Conservation (phyloP, 2,329 filamentous ascomycete genomes). For the Stachybotrys echinatus region DNA sequence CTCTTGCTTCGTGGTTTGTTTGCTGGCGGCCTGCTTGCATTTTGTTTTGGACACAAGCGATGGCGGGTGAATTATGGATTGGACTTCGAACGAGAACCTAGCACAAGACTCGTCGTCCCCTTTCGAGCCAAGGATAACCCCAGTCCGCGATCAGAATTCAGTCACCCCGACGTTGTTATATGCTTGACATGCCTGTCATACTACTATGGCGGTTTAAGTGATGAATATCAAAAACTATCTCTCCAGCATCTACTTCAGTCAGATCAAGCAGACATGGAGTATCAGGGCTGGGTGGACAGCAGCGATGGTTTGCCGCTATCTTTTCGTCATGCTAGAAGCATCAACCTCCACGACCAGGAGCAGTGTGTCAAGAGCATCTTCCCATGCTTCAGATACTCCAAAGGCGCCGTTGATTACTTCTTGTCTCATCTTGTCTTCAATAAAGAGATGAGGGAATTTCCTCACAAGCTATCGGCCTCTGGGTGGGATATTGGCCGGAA, state of each 20-base stretch:
- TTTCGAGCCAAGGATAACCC: slow-evolving; percentile 54
- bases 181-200: slow-evolving; percentile 46
- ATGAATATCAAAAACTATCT: slow-evolving; percentile 39
- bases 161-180: slow-evolving; percentile 52
- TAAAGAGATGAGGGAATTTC: slow-evolving; percentile 56
- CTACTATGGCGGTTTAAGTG: slow-evolving; percentile 47
- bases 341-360: slow-evolving; percentile 51
- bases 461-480: slow-evolving; percentile 53
- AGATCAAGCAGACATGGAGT: slow-evolving; percentile 47
- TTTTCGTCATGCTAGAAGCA: slow-evolving; percentile 34
- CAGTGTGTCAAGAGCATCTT: slow-evolving; percentile 46
- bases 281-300: slow-evolving; percentile 36
- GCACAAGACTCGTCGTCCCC: slow-evolving; percentile 46
- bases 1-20: slow-evolving; percentile 49
- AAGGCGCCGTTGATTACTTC: slow-evolving; percentile 55
- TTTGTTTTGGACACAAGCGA: slow-evolving; percentile 47
- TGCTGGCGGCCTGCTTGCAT: slow-evolving; percentile 44
- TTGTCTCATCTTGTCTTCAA: slow-evolving; percentile 52
- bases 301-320: slow-evolving; percentile 19
- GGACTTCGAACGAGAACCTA: slow-evolving; percentile 31
- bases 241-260: slow-evolving; percentile 42
- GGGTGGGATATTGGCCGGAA: slow-evolving; percentile 56
- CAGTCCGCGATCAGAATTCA: slow-evolving; percentile 48
- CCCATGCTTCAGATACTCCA: slow-evolving; percentile 42
- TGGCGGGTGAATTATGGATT: slow-evolving; percentile 61